Conservation (phyloP, 495 filamentous ascomycete genomes). For the Rusavskia elegans region DNA sequence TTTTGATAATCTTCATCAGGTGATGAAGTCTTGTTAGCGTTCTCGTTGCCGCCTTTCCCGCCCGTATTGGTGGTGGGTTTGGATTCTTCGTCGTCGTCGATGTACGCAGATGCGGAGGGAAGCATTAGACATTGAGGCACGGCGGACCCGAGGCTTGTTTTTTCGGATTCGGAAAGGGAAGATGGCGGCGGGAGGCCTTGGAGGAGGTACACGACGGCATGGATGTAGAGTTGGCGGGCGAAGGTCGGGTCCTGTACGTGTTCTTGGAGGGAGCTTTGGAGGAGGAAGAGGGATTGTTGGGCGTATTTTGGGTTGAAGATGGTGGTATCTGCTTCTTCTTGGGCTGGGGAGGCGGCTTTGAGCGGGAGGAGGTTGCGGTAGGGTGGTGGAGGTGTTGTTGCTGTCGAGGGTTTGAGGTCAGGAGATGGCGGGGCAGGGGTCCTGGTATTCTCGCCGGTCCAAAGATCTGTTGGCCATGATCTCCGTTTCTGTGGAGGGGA, state of each 20-base stretch:
- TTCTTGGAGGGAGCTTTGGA: constrained; percentile 2
- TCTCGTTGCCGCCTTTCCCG: neutral
- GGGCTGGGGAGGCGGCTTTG: neutral
- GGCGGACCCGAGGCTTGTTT: constrained; percentile 25
- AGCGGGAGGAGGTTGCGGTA: too few relatives aligned
- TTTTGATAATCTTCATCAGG: neutral
- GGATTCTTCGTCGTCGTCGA: neutral
- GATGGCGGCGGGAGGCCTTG: constrained; percentile 36
- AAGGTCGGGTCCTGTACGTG: neutral
- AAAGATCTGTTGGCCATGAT: too few relatives aligned
- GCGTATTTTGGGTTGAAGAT: neutral
- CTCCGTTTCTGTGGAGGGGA: too few relatives aligned
- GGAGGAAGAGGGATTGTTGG: neutral
- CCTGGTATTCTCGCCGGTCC: too few relatives aligned
- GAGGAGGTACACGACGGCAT: constrained; percentile 48
- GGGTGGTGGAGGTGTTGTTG: too few relatives aligned
- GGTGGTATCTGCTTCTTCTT: constrained; percentile 1
- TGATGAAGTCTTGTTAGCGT: neutral
- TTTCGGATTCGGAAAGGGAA: constrained; percentile 32
- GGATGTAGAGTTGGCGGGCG: constrained; percentile 38
- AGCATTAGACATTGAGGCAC: constrained; percentile 19
- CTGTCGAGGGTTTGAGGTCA: too few relatives aligned
- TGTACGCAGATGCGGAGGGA: constrained; percentile 3
- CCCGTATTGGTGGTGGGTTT: neutral
- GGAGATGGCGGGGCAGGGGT: too few relatives aligned